Conservation (phyloP, 148 eudicot species). For the Rheum nobile region DNA sequence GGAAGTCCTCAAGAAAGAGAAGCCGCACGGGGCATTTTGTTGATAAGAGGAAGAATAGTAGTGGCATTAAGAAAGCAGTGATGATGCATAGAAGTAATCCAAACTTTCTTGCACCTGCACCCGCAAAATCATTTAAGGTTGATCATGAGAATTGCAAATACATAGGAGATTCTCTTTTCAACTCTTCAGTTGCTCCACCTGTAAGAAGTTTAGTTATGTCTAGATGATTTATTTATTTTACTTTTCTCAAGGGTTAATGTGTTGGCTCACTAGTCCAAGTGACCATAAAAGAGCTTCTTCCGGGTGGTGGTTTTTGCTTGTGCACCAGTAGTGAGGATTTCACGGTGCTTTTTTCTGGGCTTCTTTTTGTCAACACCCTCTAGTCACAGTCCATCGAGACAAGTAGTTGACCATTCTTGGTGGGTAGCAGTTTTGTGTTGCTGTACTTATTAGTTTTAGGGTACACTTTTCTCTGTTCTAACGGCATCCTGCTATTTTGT, state of each 20-base stretch:
- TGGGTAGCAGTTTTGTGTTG: constrained; percentile 29
- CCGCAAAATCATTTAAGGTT: constrained; percentile 32
- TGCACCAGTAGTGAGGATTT: neutral
- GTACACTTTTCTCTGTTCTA: neutral
- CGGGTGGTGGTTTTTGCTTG: neutral
- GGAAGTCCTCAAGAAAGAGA: constrained; percentile 57
- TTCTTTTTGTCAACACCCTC: neutral
- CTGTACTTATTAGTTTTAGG: neutral
- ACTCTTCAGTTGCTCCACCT: constrained; percentile 34
- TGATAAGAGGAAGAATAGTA: constrained; percentile 17
- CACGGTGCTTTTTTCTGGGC: neutral
- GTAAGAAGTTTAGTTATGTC: constrained; percentile 67
- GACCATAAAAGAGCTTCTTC: neutral
- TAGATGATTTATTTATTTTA: constrained; percentile 23
- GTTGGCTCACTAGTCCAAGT: neutral
- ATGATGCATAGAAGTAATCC: constrained; percentile 11
- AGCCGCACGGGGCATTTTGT: constrained; percentile 21
- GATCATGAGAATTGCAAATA: constrained; percentile 64
- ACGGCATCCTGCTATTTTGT: neutral
- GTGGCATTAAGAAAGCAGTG: constrained; percentile 3
- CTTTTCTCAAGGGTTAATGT: neutral
- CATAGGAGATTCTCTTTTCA: constrained; percentile 32
- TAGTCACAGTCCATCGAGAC: neutral
- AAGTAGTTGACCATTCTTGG: neutral
- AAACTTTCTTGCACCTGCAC: constrained; percentile 10